Conservation (phyloP, 179 eudicot genomes). For the Spinacia oleracea region DNA sequence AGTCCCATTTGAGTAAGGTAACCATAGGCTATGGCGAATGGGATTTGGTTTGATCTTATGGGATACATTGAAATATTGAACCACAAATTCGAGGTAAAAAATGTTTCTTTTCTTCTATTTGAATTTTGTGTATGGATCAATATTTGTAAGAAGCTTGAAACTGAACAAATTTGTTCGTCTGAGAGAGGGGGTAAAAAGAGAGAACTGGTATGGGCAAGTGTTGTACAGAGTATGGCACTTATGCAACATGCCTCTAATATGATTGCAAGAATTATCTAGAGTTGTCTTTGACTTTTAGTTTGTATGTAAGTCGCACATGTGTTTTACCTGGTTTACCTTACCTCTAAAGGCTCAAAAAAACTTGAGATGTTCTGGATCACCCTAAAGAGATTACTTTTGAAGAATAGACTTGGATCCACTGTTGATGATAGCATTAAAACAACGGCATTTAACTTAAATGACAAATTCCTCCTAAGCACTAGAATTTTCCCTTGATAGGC, state of each 20-base stretch:
- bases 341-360: neutral
- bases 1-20: neutral
- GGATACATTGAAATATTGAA: neutral
- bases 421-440: neutral
- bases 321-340: neutral
- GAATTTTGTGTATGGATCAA: neutral
- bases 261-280: neutral
- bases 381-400: neutral
- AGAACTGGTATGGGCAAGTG: neutral
- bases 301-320: neutral
- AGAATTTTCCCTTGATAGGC: neutral
- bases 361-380: neutral
- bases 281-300: too few relatives aligned
- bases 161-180: neutral
- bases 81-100: neutral
- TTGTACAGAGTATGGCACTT: neutral
- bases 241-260: neutral
- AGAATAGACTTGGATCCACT: neutral
- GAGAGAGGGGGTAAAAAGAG: neutral
- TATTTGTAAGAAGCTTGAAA: neutral
- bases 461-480: neutral
- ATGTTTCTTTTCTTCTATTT: neutral
- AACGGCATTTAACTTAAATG: neutral
- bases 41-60: neutral
- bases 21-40: too few relatives aligned